Base-by-base conservation (phyloP, 1,284 basidiomycete genomes). In the Waitea zeae region DNA sequence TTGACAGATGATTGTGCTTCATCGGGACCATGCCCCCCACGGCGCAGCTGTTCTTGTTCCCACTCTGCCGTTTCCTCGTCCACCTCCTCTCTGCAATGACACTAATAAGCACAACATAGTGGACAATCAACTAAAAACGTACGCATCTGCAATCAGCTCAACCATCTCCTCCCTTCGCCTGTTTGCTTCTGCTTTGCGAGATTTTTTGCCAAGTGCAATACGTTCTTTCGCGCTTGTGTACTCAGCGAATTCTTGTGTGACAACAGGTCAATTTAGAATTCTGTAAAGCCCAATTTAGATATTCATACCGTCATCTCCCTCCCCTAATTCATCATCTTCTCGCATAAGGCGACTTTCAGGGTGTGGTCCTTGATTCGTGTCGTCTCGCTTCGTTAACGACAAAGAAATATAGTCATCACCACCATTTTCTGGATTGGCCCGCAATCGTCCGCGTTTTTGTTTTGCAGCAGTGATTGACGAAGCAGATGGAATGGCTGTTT, bases 251-350 rank as follows among this genome's bases (percentile, higher is more conserved):
- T 92, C 89, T 36, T 34, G n/a, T n/a, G n/a, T n/a, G n/a, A 35
- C 36, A 41, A 36, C 32, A 12, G 36, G 19, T 28, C 31, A 5
- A 13, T 28, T 20, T 30, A 18, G 19, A 36, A 11, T 26, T n/a
- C 24, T 26, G 24, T n/a, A 26, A n/a, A n/a, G n/a, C n/a, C 24
- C 24, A 26, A n/a, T n/a, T 7, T 26, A 26, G 6, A 38, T 13
- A 33, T n/a, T 50, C 70, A 39, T 43, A 87, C 86, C 87, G 46
- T 95, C 90, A 37, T 93, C 90, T 0, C 81, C 89, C 46, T 95
- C 88, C 1, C 88, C 90, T 2, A 86, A 52, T 45, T 93, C 87
- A 50, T 96, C 90, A 30, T 95, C 90, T 53, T 96, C 92, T 36
- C 90, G 58, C 55, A 89, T 59, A 12, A 96, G 57, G 12, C 90